Evolutionary conservation across 768 basidiomycete species (phyloP).

Genomic region (Hortiboletus flavorubellus): DNA sequence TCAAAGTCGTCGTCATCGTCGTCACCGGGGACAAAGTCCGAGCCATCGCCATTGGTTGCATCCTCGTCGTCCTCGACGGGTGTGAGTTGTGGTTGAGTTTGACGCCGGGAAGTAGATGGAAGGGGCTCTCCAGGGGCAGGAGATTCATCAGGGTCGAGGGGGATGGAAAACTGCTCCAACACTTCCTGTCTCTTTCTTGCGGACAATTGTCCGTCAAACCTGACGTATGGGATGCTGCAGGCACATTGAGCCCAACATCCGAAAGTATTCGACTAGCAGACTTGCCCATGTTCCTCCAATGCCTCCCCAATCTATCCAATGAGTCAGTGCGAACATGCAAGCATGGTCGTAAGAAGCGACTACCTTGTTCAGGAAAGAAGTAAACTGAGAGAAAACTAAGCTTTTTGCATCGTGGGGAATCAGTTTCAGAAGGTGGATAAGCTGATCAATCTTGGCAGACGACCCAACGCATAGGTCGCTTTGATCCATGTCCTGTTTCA

Average conservation of each 20-base stretch:
- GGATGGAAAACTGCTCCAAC: slow-evolving; percentile 69
- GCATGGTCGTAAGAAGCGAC: not conserved
- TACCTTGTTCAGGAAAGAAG: slow-evolving; percentile 79
- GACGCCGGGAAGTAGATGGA: slow-evolving; percentile 8
- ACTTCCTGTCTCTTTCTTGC: slow-evolving; percentile 75
- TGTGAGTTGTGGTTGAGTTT: not conserved
- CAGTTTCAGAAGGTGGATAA: slow-evolving; percentile 67
- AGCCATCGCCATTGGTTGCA: slow-evolving; percentile 29
- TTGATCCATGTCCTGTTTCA: slow-evolving; percentile 39
- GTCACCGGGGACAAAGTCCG: slow-evolving; percentile 31
- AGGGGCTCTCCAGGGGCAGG: slow-evolving; percentile 16
- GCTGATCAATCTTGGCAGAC: slow-evolving; percentile 84
- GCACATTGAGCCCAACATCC: slow-evolving; percentile 1
- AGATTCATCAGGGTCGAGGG: slow-evolving; percentile 41
- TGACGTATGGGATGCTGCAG: slow-evolving; percentile 65
- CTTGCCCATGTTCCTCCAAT: slow-evolving; percentile 62
- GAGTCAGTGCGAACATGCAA: not conserved
- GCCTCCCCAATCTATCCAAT: slow-evolving; percentile 61
- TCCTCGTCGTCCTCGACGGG: slow-evolving; percentile 11
- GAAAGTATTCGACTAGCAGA: not conserved
- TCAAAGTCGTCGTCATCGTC: slow-evolving; percentile 31
- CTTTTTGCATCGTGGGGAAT: slow-evolving; percentile 73
- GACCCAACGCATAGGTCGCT: slow-evolving; percentile 47
- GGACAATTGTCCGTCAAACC: slow-evolving; percentile 88
- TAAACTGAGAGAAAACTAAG: slow-evolving; percentile 89